Evolutionary conservation across 1,139 yeast species (phyloP).

Genomic region (Debaryomyces robertsiae): DNA sequence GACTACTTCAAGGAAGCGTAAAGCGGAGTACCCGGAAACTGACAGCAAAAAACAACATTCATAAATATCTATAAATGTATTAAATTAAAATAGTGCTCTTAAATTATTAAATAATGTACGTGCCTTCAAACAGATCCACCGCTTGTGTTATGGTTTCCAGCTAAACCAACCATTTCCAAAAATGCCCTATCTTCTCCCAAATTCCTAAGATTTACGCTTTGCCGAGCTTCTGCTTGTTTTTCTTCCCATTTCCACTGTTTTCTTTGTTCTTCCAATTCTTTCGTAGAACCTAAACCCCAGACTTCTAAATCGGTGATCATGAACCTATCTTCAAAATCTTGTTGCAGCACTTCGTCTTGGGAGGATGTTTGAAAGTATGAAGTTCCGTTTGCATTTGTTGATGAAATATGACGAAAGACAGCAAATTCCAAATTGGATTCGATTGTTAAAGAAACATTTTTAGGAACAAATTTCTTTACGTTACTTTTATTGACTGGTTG

Average conservation of each 20-base stretch:
- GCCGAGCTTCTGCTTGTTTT: conserved; percentile 78
- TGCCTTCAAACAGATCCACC: conserved; percentile 46
- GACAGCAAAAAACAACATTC: neutral
- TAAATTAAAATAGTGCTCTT: too few relatives aligned
- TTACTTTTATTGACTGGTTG: conserved; percentile 59
- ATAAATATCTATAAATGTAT: too few relatives aligned
- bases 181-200: conserved; percentile 84
- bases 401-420: conserved; percentile 65
- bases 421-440: conserved; percentile 82
- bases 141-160: conserved; percentile 65
- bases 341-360: conserved; percentile 20
- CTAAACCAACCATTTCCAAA: conserved; percentile 86
- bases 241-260: conserved; percentile 92
- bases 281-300: conserved; percentile 85
- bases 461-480: conserved; percentile 46
- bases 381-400: conserved; percentile 23
- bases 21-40: conserved; percentile 8
- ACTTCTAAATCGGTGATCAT: conserved; percentile 78
- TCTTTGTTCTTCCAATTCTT: conserved; percentile 74
- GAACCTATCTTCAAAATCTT: conserved; percentile 71
- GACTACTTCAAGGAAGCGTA: conserved; percentile 27
- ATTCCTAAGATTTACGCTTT: conserved; percentile 62
- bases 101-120: too few relatives aligned
- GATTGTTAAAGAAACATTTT: conserved; percentile 76
- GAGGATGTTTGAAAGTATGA: conserved; percentile 32